phyloP scores from a whole-genome alignment of 306 rosid species.

The Quercus robur region DNA sequence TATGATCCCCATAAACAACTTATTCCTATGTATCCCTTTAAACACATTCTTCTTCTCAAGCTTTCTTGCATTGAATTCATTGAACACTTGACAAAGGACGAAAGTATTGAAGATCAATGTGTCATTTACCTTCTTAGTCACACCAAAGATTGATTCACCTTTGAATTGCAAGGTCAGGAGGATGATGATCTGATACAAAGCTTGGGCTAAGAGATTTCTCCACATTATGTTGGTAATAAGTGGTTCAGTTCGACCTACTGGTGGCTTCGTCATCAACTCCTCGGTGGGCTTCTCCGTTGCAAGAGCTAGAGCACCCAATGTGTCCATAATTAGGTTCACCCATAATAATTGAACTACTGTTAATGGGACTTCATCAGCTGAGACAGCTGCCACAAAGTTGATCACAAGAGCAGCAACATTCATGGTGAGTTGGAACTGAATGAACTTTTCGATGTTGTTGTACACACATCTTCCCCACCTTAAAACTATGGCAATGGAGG shows the following conservation, averaged over 20 bases:
- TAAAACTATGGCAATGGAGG: too few relatives aligned
- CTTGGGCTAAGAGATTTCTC: slow-evolving; percentile 23
- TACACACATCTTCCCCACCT: slow-evolving; percentile 19
- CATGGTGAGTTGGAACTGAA: slow-evolving; percentile 13
- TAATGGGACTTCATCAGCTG: slow-evolving; percentile 11
- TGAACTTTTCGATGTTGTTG: slow-evolving; percentile 19
- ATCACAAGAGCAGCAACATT: slow-evolving; percentile 17
- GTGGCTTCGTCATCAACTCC: too few relatives aligned
- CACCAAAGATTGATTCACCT: slow-evolving; percentile 21
- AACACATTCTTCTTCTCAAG: slow-evolving; percentile 28
- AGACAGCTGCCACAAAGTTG: slow-evolving; percentile 10
- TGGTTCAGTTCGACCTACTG: too few relatives aligned
- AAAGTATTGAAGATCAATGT: slow-evolving; percentile 25
- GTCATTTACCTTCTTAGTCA: slow-evolving; percentile 7
- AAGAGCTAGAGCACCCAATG: slow-evolving; percentile 24
- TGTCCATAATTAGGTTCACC: slow-evolving; percentile 27
- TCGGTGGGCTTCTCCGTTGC: too few relatives aligned
- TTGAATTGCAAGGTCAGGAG: slow-evolving; percentile 25
- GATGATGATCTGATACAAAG: slow-evolving; percentile 19
- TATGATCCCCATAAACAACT: slow-evolving; percentile 21
- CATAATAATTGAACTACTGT: slow-evolving; percentile 18
- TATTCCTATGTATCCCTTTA: slow-evolving; percentile 16
- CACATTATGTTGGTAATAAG: slow-evolving; percentile 32
- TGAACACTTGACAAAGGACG: slow-evolving; percentile 28
- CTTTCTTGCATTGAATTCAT: slow-evolving; percentile 30